Base-by-base conservation (phyloP, 352 stramenopile genomes). In the Hyaloperonospora arabidopsidis region DNA sequence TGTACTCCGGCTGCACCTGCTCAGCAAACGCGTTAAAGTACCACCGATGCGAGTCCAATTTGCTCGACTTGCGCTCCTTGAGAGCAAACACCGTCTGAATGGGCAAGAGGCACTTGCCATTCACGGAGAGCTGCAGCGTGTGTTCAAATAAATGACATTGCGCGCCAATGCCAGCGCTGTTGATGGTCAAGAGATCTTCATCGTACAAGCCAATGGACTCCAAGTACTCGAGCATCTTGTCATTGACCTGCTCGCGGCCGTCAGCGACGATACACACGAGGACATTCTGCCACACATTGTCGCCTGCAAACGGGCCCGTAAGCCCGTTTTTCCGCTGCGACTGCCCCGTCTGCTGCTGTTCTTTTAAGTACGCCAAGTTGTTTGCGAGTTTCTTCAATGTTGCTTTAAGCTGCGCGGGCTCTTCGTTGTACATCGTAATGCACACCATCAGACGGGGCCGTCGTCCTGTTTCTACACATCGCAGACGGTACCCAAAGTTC, bases 351-450 rank as follows among this genome's bases (percentile, higher is more conserved):
- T 5, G 8, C 5, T 74, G 39, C 36, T 83, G 68, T 22, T 91
- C 65, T 29, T 71, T 67, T 2, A 93, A 48, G 61, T 86, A 90
- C 14, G 67, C 60, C 54, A 92, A 71, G 55, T 93, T 93, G 69
- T 90, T 92, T 45, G 75, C 74, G 1, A 93, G 63, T 61, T 92
- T 93, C 52, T 81, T 74, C 5, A 93, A 62, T 44, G 84, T 90
- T 5, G 60, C 68, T 48, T 86, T 83, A 2, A 93, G 64, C 50
- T 90, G 72, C 28, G 75, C 61, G 4, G 76, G 76, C 0, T 63
- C 65, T 67, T 93, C 83, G 54, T 93, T 93, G 65, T 86, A 93
- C 67, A 91, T 89, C 22, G 80, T 93, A 60, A 93, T 89, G 49
- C 80, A 87, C 25, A 93, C 79, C 76, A 94, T 86, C 4, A 92